phyloP scores from a whole-genome alignment of 257 asterid species.

The Plantago elongata region DNA sequence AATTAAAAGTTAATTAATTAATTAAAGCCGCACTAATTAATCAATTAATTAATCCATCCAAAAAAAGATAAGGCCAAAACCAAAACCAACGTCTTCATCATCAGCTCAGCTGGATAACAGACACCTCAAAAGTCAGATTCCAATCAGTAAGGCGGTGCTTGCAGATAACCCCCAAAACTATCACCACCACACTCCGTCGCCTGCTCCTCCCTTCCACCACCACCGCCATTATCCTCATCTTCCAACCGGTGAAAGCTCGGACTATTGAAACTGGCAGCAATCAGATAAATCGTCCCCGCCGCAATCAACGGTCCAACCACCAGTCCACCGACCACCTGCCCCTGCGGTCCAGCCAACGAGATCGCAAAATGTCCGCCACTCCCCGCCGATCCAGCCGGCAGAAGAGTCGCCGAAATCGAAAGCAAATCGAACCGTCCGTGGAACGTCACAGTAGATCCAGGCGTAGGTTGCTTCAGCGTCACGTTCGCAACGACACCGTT shows the following conservation, averaged over 20 bases:
- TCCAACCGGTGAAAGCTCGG: constrained; percentile 32
- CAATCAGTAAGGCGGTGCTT: constrained; percentile 33
- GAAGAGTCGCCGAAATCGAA: constrained; percentile 43
- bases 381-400: constrained; percentile 1
- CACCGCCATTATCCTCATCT: constrained; percentile 13
- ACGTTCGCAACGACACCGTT: constrained; percentile 41
- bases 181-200: constrained; percentile 2
- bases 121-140: background rate
- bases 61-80: too few relatives aligned
- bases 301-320: constrained; percentile 42
- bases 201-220: constrained; percentile 28
- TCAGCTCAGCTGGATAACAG: background rate
- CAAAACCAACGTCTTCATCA: background rate
- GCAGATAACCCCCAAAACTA: constrained; percentile 29
- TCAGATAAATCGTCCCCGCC: constrained; percentile 37
- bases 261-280: constrained; percentile 39
- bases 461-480: constrained; percentile 40
- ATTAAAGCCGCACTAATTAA: too few relatives aligned
- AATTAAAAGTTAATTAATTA: too few relatives aligned
- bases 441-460: constrained; percentile 37
- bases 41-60: too few relatives aligned
- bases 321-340: constrained; percentile 50
- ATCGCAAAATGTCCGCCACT: constrained; percentile 30
- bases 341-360: constrained; percentile 48
- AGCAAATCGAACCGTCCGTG: constrained; percentile 48